phyloP scores from a whole-genome alignment of 345 rosid species.

The Microcos paniculata region DNA sequence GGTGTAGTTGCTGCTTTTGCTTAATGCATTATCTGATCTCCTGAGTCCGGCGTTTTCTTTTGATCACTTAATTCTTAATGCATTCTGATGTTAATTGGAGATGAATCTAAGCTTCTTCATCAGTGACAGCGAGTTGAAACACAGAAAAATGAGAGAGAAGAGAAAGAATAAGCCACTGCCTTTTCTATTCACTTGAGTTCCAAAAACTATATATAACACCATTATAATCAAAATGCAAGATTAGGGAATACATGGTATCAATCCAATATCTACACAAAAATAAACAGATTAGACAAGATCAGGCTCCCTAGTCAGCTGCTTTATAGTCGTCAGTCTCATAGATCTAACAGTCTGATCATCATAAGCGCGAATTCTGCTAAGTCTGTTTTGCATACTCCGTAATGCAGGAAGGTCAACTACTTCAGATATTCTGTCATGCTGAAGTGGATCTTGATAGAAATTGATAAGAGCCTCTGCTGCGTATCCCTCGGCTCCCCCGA shows the following conservation, averaged over 20 bases:
- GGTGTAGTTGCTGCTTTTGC: too few species aligned
- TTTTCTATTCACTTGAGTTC: neutral
- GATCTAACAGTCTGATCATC: conserved; percentile 47
- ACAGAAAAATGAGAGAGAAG: too few species aligned
- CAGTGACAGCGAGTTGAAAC: too few species aligned
- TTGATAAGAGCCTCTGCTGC: conserved; percentile 52
- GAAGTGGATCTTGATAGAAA: conserved; percentile 43
- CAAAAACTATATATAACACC: neutral
- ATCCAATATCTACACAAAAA: neutral
- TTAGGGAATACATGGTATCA: neutral
- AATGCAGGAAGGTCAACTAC: conserved; percentile 37
- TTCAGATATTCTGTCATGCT: conserved; percentile 32
- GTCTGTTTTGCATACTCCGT: conserved; percentile 41
- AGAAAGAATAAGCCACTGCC: too few species aligned
- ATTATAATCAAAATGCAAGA: neutral
- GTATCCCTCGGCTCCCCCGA: conserved; percentile 49
- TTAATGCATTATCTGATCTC: too few species aligned
- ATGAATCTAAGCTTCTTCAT: too few species aligned
- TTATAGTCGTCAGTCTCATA: conserved; percentile 40
- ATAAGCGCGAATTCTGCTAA: conserved; percentile 34
- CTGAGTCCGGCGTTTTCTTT: too few species aligned
- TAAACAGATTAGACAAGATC: conserved; percentile 17
- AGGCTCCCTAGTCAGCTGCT: conserved; percentile 39
- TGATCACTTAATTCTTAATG: too few species aligned
- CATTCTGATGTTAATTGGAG: too few species aligned